Evolutionary conservation across 2,329 filamentous ascomycete genomes (phyloP).

Genomic region (Cordyceps farinosa): DNA sequence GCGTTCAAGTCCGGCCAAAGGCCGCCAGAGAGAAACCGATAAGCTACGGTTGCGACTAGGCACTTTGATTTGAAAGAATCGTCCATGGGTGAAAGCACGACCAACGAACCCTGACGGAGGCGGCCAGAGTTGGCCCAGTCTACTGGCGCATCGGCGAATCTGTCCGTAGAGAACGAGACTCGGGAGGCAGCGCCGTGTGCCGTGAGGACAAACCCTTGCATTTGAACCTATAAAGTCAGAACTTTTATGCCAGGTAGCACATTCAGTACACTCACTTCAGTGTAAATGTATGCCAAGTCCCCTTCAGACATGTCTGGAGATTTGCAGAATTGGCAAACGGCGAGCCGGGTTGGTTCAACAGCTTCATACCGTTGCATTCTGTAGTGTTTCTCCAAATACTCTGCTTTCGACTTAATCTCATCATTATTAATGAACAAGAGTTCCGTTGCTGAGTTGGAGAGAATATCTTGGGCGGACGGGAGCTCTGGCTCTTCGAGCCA

Average conservation of each 20-base stretch:
- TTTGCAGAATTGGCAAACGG: conserved; percentile 54
- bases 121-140: conserved; percentile 57
- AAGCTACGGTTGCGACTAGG: conserved; percentile 69
- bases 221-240: conserved; percentile 51
- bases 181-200: conserved; percentile 61
- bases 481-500: conserved; percentile 9
- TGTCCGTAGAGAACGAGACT: conserved; percentile 65
- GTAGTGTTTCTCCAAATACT: conserved; percentile 73
- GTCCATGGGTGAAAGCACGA: conserved; percentile 47
- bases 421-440: not conserved
- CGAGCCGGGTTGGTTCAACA: conserved; percentile 63
- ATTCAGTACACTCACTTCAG: conserved; percentile 48
- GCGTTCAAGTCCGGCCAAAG: conserved; percentile 50
- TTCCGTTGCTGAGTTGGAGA: not conserved
- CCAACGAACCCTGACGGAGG: conserved; percentile 49
- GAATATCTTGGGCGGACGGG: not conserved
- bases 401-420: conserved; percentile 40
- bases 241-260: too few species aligned
- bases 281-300: conserved; percentile 61
- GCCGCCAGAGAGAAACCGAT: conserved; percentile 57
- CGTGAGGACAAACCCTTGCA: conserved; percentile 62
- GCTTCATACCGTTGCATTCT: conserved; percentile 72
- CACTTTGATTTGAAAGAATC: conserved; percentile 65
- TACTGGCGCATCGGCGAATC: conserved; percentile 60
- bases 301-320: conserved; percentile 56